These are phyloP conservation scores for Botrytis tulipae DNA, from an alignment of 2,329 filamentous ascomycete genomes.

Conservation along the genomic window DNA sequence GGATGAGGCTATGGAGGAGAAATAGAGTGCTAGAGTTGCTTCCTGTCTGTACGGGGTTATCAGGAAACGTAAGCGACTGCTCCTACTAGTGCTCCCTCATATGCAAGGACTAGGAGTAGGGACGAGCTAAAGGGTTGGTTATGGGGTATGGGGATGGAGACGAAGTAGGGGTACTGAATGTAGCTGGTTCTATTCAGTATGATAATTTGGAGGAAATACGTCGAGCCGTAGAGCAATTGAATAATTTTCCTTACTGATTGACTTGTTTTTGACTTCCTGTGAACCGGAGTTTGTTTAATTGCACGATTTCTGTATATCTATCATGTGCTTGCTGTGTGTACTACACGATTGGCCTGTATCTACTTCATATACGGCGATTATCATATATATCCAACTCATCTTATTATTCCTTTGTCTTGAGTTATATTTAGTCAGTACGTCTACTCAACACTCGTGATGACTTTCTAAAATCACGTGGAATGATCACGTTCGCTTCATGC, in stretches of 20 bases:
- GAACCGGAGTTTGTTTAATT: fast-evolving
- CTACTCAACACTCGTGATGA: background rate
- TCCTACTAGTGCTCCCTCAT: background rate
- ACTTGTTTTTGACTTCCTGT: background rate
- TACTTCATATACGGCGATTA: too few relatives aligned
- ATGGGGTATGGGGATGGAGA: background rate
- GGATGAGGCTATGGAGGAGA: background rate
- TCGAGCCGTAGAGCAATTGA: background rate
- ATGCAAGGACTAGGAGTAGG: background rate
- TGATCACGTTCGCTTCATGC: fast-evolving
- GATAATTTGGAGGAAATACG: background rate
- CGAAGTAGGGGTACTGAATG: background rate
- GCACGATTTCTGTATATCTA: background rate
- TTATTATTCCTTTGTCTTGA: background rate
- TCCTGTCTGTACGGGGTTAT: background rate
- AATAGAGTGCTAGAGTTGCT: background rate
- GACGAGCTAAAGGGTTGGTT: background rate
- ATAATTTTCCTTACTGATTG: background rate
- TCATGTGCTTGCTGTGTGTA: background rate
- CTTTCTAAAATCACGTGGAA: fast-evolving
- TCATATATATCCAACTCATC: background rate
- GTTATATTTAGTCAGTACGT: background rate
- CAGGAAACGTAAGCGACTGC: background rate
- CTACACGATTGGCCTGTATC: background rate
- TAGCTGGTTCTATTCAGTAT: background rate